Evolutionary conservation across 2,329 filamentous ascomycete genomes (phyloP).

Genomic region (Cordyceps cicadae): DNA sequence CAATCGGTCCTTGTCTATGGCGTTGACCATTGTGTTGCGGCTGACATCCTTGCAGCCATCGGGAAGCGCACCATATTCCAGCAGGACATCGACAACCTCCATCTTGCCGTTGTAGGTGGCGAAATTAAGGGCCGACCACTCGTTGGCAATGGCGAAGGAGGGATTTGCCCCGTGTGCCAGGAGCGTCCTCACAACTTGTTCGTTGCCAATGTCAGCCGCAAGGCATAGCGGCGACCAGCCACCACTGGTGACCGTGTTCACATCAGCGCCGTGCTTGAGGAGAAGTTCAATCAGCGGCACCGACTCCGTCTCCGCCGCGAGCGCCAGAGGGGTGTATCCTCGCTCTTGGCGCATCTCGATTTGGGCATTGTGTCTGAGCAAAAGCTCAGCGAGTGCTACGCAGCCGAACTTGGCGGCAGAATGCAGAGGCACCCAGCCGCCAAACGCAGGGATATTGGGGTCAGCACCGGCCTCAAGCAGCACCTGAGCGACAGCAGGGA

Average conservation of each 20-base stretch:
- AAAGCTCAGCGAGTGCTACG: constrained; percentile 1
- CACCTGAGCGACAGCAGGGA: constrained; percentile 6
- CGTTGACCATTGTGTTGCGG: constrained; percentile 1
- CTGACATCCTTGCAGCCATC: constrained; percentile 1
- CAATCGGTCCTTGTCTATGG: constrained; percentile 15
- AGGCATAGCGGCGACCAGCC: constrained; percentile 21
- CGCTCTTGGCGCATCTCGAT: constrained; percentile 3
- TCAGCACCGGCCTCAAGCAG: constrained; percentile 12
- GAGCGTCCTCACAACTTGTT: constrained; percentile 5
- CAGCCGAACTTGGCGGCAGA: constrained; percentile 14
- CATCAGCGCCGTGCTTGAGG: constrained; percentile 21
- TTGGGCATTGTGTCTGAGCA: constrained; percentile 10
- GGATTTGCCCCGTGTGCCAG: constrained; percentile 21
- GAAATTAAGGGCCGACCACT: constrained; percentile 21
- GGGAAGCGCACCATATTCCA: neutral
- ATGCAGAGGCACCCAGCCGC: constrained; percentile 13
- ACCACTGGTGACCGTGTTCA: constrained; percentile 17
- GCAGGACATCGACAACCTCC: neutral
- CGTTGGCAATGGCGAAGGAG: constrained; percentile 16
- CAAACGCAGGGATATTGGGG: constrained; percentile 8
- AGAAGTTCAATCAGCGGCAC: constrained; percentile 4
- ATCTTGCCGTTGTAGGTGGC: constrained; percentile 16
- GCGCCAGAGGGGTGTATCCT: constrained; percentile 13
- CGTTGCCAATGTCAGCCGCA: constrained; percentile 16
- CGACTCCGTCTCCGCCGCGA: constrained; percentile 9